These are phyloP conservation scores for Alternaria sp. DNA, from an alignment of 2,329 filamentous ascomycete species.

Conservation along the genomic window DNA sequence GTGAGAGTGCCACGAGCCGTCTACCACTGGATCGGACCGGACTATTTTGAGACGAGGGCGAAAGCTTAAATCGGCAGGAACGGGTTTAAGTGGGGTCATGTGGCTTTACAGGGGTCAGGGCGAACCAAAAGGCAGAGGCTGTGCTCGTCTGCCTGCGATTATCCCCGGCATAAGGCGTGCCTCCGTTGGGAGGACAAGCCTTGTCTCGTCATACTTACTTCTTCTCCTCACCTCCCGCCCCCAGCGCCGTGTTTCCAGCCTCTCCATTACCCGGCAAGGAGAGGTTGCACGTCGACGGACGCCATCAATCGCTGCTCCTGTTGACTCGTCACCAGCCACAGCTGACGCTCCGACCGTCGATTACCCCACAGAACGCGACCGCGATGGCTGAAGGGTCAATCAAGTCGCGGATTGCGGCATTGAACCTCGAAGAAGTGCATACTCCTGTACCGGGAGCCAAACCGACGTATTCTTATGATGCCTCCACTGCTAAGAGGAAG, in stretches of 20 bases:
- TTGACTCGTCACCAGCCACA: constrained; percentile 15
- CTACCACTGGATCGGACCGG: neutral
- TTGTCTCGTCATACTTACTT: constrained; percentile 11
- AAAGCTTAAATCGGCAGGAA: constrained; percentile 26
- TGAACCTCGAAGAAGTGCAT: constrained; percentile 58
- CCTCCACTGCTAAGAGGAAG: constrained; percentile 45
- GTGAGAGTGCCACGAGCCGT: neutral
- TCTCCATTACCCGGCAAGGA: constrained; percentile 1
- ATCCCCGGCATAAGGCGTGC: constrained; percentile 17
- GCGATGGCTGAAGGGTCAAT: constrained; percentile 51
- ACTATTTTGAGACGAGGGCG: constrained; percentile 15
- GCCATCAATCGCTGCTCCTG: constrained; percentile 10
- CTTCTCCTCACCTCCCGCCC: neutral
- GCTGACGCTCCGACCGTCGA: constrained; percentile 15
- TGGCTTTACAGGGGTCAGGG: constrained; percentile 10
- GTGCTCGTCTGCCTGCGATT: constrained; percentile 18
- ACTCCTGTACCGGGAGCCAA: constrained; percentile 46
- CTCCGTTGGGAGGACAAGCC: constrained; percentile 7
- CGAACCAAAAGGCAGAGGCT: constrained; percentile 9
- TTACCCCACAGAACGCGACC: constrained; percentile 20
- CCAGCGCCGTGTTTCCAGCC: neutral
- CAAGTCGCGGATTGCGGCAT: constrained; percentile 57
- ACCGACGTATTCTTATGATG: constrained; percentile 48
- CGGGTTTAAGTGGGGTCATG: constrained; percentile 26
- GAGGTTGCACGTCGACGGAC: constrained; percentile 4